phyloP scores from a whole-genome alignment of 768 basidiomycete genomes.

The Psilocybe cubensis region DNA sequence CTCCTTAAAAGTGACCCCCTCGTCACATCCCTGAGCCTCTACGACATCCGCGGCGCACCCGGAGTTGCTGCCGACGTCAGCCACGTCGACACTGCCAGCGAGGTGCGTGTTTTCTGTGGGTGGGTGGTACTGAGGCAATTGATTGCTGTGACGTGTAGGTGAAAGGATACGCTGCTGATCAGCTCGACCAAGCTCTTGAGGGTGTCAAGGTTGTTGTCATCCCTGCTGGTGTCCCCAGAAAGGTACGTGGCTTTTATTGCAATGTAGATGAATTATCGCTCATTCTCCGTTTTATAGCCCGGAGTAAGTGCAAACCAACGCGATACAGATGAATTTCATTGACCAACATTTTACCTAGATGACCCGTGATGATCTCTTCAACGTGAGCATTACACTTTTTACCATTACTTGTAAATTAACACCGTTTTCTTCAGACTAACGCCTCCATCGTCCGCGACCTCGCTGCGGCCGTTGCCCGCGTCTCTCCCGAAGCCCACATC shows the following conservation, averaged over 20 bases:
- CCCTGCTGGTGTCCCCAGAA: slow-evolving; percentile 98
- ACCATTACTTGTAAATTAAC: not conserved
- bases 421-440: slow-evolving; percentile 69
- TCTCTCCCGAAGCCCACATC: slow-evolving; percentile 89
- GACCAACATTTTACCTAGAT: slow-evolving; percentile 56
- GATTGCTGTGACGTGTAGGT: slow-evolving; percentile 51
- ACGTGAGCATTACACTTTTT: slow-evolving; percentile 53
- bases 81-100: slow-evolving; percentile 87
- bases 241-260: slow-evolving; percentile 53
- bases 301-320: slow-evolving; percentile 63
- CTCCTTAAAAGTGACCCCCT: slow-evolving; percentile 93
- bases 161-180: slow-evolving; percentile 78
- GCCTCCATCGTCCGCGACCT: slow-evolving; percentile 98
- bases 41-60: slow-evolving; percentile 94
- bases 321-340: slow-evolving; percentile 5
- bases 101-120: slow-evolving; percentile 53
- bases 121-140: not conserved
- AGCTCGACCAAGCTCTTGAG: slow-evolving; percentile 88
- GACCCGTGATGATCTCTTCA: slow-evolving; percentile 97
- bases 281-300: slow-evolving; percentile 52
- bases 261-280: slow-evolving; percentile 25
- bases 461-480: slow-evolving; percentile 83
- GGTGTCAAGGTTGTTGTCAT: slow-evolving; percentile 94
- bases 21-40: slow-evolving; percentile 83
- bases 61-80: slow-evolving; percentile 98